These are phyloP conservation scores for Boletus rubroflammeus DNA, from an alignment of 768 basidiomycete genomes.

Conservation along the genomic window DNA sequence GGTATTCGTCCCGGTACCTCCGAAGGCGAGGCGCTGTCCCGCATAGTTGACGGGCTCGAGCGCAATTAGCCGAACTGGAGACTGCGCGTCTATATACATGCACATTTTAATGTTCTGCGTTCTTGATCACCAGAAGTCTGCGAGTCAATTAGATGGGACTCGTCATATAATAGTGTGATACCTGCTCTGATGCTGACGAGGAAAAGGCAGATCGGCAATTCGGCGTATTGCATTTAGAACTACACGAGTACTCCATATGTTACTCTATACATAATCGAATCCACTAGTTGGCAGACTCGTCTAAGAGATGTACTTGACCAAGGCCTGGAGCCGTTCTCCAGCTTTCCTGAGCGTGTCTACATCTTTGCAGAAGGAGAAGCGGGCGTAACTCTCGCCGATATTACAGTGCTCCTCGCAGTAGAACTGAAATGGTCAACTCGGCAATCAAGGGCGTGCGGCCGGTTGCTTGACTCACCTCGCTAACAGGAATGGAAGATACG, in stretches of 20 bases:
- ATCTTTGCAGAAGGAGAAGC: slow-evolving; percentile 98
- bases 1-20: slow-evolving; percentile 43
- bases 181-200: neutral
- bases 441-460: neutral
- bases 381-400: slow-evolving; percentile 83
- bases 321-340: slow-evolving; percentile 71
- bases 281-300: neutral
- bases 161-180: neutral
- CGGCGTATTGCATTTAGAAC: neutral
- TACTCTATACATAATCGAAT: neutral
- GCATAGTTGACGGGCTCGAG: slow-evolving; percentile 57
- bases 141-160: neutral
- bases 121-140: neutral
- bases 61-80: neutral
- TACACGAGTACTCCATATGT: neutral
- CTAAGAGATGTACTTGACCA: slow-evolving; percentile 60
- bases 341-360: slow-evolving; percentile 76
- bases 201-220: neutral
- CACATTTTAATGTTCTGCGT: neutral
- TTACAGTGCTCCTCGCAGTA: slow-evolving; percentile 83
- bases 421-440: slow-evolving; percentile 51
- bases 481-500: slow-evolving; percentile 91
- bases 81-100: neutral
- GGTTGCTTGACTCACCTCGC: slow-evolving; percentile 62
- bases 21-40: slow-evolving; percentile 58